A percentile compares a stretch with the other conserved stretches of the same genome.
phyloP scores from a whole-genome alignment of 2,329 filamentous ascomycete species.

The Phoma sp. region DNA sequence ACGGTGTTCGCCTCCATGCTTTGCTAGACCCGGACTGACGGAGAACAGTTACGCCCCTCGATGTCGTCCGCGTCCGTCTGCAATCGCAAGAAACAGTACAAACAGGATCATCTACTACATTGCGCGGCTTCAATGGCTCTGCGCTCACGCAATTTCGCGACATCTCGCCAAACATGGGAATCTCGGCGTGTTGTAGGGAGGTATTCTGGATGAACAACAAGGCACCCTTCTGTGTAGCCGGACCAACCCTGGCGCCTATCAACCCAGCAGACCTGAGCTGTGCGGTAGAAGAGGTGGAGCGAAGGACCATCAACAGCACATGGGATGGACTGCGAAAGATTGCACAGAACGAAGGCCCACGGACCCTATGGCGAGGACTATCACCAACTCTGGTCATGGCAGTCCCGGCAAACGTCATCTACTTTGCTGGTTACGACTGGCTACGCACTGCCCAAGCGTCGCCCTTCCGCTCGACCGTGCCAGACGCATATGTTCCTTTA shows the following conservation, averaged over 20 bases:
- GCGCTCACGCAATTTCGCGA: constrained; percentile 63
- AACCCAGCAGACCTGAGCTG: constrained; percentile 67
- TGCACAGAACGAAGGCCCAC: constrained; percentile 86
- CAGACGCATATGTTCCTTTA: constrained; percentile 78
- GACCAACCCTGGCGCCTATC: constrained; percentile 57
- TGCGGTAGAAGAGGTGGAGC: constrained; percentile 85
- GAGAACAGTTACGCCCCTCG: constrained; percentile 82
- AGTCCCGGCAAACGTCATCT: constrained; percentile 94
- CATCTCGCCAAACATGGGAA: constrained; percentile 83
- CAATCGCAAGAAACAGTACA: constrained; percentile 77
- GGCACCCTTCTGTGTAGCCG: constrained; percentile 80
- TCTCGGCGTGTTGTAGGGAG: constrained; percentile 93
- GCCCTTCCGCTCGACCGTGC: constrained; percentile 66
- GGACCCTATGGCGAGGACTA: constrained; percentile 88
- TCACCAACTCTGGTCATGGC: constrained; percentile 96
- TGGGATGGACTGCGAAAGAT: constrained; percentile 94
- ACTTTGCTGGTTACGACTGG: constrained; percentile 98
- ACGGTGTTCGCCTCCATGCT: constrained; percentile 4
- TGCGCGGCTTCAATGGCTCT: constrained; percentile 35
- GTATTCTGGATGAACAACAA: constrained; percentile 95
- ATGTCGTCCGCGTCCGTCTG: constrained; percentile 93
- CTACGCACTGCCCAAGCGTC: constrained; percentile 76
- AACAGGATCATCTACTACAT: constrained; percentile 61
- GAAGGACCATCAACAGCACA: constrained; percentile 85
- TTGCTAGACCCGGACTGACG: constrained; percentile 16